Base-by-base conservation (phyloP, 208 protist genomes). In the Wallacemonas sp. region DNA sequence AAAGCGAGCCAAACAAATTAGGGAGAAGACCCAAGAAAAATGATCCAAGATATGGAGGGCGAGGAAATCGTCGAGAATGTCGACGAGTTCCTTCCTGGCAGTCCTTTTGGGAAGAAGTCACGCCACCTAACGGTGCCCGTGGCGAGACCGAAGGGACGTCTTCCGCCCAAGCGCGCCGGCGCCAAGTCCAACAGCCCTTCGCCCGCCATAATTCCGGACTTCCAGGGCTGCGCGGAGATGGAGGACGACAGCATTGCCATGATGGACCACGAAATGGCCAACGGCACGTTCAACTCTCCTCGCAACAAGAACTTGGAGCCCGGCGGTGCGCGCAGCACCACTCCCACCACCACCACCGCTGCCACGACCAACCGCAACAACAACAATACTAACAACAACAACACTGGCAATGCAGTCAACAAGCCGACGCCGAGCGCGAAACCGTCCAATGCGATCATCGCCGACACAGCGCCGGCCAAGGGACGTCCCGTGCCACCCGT, bases 11-110 rank as follows among this genome's bases (percentile, higher is more conserved):
- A n/a, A n/a, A n/a, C n/a, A n/a, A n/a, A n/a, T n/a, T 18, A 41
- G 36, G 36, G 36, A 14, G 0, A 41, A 41, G 14, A 41, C n/a
- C n/a, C n/a, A 41, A 41, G 14, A 16, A 25, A 29, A n/a, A 68
- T 59, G 52, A 44, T 76, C 23, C 70, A 66, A 3, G 75, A 81
- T 26, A 70, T 67, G 69, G 32, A 46, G 20, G 61, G 38, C 2
- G 70, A 67, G n/a, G 76, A 81, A 39, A 83, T 86, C 29, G 61
- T 76, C 16, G 81, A 86, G 54, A 61, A 77, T 44, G 67, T 86
- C 1, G 67, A 52, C 28, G 81, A 86, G 8, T 79, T 76, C 18
- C 33, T 86, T 0, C 63, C 57, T n/a, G 70, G 63, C n/a, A 77
- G 71, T 46, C 71, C 71, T 42, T 70, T 77, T 38, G 45, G 18